Base-by-base conservation (phyloP, 495 filamentous ascomycete genomes). In the Aspergillus wentii region DNA sequence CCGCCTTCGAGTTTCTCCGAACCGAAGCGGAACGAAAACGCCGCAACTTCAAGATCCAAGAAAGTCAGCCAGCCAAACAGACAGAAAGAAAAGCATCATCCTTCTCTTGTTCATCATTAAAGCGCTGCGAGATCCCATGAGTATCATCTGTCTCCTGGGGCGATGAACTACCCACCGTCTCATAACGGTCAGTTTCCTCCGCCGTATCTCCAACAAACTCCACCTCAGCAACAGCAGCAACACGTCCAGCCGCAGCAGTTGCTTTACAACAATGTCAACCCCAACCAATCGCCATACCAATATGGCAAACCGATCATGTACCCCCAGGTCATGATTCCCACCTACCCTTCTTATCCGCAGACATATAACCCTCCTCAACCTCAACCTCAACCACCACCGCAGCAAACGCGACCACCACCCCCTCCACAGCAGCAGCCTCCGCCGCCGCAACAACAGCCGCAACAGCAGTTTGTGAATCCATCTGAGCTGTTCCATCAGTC, bases 121-220 rank as follows among this genome's bases (percentile, higher is more conserved):
- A 37, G 44, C 37, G 28, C 40, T 37, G 46, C 45, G 30, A 29
- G 11, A 43, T 32, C 49, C 32, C 29, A 50, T 45, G 41, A 46
- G 34, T 39, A 43, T 46, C 37, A 51, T 48, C 41, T 44, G 48
- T 35, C 56, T 54, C 41, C 53, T 49, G 59, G 56, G 65, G 67
- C 61, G 54, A 71, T 71, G 68, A 71, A 61, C 63, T 71, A 59
- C 46, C 64, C 65, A 65, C 65, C 67, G 33, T 62, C 66, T 34
- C 57, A 66, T 44, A 56, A 64, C 52, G 62, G 62, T 43, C 66
- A 65, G 51, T 69, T 62, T 49, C 59, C 56, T 38, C 44, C 67
- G 43, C 61, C 62, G 39, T 68, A 68, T 34, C 57, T 62, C 42
- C 62, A 62, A 30, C 51, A 61, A 36, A 48, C 45, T 33, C 41